Evolutionary conservation across 306 rosid species (phyloP).

Genomic region (Lablab purpureus): DNA sequence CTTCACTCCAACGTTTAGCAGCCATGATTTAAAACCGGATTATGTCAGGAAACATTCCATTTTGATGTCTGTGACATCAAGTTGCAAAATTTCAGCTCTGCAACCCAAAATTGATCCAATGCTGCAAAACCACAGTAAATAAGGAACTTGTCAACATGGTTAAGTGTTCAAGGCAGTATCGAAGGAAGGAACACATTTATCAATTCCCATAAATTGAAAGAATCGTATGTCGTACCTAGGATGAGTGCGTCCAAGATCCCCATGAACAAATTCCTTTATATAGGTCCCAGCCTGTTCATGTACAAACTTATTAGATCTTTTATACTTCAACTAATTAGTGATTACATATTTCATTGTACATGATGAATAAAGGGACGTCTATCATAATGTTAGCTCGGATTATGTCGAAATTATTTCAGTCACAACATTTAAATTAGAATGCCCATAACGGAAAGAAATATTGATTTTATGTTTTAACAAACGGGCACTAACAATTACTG

Average conservation of each 20-base stretch:
- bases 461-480: not conserved
- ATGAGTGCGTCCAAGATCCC: constrained; percentile 92
- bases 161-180: constrained; percentile 10
- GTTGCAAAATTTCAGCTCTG: constrained; percentile 88
- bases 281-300: constrained; percentile 89
- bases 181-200: constrained; percentile 14
- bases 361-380: constrained; percentile 1
- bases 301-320: constrained; percentile 17
- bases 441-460: not conserved
- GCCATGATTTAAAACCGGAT: not conserved
- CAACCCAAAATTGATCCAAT: constrained; percentile 85
- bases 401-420: not conserved
- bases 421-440: not conserved
- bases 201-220: constrained; percentile 7
- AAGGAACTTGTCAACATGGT: constrained; percentile 13
- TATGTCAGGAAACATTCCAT: constrained; percentile 75
- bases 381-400: not conserved
- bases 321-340: not conserved
- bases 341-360: constrained; percentile 23
- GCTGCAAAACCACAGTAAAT: constrained; percentile 55
- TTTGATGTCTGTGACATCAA: constrained; percentile 90
- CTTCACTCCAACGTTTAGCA: not conserved
- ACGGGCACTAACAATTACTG: too few species aligned
- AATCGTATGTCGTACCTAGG: constrained; percentile 70
- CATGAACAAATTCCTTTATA: constrained; percentile 94